Conservation (phyloP, 179 eudicot genomes). For the Spinacia oleracea region DNA sequence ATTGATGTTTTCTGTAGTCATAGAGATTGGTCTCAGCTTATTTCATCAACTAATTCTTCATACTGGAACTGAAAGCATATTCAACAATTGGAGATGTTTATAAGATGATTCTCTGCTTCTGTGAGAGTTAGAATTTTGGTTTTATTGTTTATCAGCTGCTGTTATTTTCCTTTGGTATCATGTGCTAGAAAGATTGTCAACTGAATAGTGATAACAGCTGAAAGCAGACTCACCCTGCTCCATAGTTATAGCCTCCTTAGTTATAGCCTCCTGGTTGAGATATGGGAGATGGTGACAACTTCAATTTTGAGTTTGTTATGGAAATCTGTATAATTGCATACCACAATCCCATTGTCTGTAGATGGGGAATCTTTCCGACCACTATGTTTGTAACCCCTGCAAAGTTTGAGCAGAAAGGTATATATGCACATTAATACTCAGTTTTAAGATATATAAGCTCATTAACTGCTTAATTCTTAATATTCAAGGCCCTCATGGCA, state of each 20-base stretch:
- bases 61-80: background rate
- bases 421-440: background rate
- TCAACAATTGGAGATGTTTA: background rate
- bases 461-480: background rate
- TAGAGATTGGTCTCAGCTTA: conserved; percentile 1
- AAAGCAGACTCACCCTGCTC: conserved; percentile 7
- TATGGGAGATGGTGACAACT: conserved; percentile 14
- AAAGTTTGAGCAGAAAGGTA: conserved; percentile 98
- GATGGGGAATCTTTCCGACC: conserved; percentile 87
- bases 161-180: conserved; percentile 16
- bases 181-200: conserved; percentile 11
- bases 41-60: background rate
- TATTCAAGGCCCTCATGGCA: background rate
- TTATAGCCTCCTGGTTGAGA: conserved; percentile 10
- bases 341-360: conserved; percentile 25
- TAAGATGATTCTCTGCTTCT: background rate
- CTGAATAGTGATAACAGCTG: conserved; percentile 7
- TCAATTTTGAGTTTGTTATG: conserved; percentile 13
- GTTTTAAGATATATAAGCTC: background rate
- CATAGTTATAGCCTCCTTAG: no score
- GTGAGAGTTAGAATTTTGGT: background rate
- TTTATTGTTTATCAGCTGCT: background rate
- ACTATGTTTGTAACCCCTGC: conserved; percentile 83
- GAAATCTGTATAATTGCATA: background rate
- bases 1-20: background rate